Conservation (phyloP, 371 early-diverging fungal genomes). For the Rhizopus arrhizus region DNA sequence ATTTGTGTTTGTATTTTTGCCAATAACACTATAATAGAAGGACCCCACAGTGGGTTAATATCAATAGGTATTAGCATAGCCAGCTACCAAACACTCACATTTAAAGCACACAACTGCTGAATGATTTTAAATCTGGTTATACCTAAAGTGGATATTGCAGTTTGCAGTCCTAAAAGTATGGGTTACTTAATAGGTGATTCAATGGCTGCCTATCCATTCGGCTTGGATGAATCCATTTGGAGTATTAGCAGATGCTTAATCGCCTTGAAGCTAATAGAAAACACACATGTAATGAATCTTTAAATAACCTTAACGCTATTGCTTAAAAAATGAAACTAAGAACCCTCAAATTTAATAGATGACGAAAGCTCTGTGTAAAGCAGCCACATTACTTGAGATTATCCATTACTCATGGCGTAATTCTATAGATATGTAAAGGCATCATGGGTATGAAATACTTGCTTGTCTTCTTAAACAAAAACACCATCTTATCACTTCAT, state of each 20-base stretch:
- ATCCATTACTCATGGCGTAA: constrained; percentile 73
- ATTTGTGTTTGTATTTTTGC: constrained; percentile 69
- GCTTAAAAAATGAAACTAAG: neutral
- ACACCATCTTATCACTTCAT: constrained; percentile 58
- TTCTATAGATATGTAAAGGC: constrained; percentile 74
- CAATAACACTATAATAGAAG: constrained; percentile 54
- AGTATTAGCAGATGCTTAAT: constrained; percentile 73
- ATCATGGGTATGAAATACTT: constrained; percentile 72
- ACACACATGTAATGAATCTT: constrained; percentile 53
- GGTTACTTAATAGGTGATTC: constrained; percentile 60
- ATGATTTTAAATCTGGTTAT: constrained; percentile 64
- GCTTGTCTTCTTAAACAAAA: constrained; percentile 68
- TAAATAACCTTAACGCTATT: neutral
- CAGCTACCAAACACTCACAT: constrained; percentile 24
- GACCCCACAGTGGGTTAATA: constrained; percentile 41
- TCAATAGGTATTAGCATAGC: constrained; percentile 43
- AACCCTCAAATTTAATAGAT: constrained; percentile 37
- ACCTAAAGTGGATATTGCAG: constrained; percentile 58
- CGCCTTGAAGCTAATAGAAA: constrained; percentile 63
- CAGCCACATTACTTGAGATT: constrained; percentile 59
- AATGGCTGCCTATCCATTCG: constrained; percentile 58
- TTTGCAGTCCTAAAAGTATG: constrained; percentile 45
- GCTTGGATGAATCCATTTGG: constrained; percentile 73
- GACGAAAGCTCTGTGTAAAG: constrained; percentile 59
- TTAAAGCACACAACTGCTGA: constrained; percentile 27